These are phyloP conservation scores for Globisporangium mamillatum DNA, from an alignment of 352 stramenopile species.

Conservation along the genomic window DNA sequence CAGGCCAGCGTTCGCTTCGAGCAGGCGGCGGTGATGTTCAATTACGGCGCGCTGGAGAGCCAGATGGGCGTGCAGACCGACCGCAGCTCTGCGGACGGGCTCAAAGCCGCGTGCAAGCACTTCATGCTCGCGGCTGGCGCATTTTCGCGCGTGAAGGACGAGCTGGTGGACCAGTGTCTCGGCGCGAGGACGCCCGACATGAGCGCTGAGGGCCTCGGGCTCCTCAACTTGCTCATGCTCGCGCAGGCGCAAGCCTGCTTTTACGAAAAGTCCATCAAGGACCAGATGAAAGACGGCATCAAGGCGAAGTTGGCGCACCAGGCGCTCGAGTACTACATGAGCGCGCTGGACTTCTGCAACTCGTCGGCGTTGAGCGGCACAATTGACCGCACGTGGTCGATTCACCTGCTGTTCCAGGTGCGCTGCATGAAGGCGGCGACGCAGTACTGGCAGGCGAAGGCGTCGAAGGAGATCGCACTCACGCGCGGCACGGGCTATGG, in stretches of 20 bases:
- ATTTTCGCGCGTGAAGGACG: slow-evolving; percentile 62
- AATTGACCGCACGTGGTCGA: slow-evolving; percentile 65
- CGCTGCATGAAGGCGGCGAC: slow-evolving; percentile 67
- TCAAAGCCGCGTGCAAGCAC: slow-evolving; percentile 80
- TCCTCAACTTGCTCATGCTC: slow-evolving; percentile 75
- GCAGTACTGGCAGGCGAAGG: slow-evolving; percentile 77
- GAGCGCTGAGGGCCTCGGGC: slow-evolving; percentile 59
- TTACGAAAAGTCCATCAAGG: slow-evolving; percentile 90
- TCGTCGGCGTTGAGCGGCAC: slow-evolving; percentile 39
- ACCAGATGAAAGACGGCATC: slow-evolving; percentile 80
- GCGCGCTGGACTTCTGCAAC: slow-evolving; percentile 55
- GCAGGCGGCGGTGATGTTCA: slow-evolving; percentile 84
- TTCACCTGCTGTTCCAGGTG: slow-evolving; percentile 71
- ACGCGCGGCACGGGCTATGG: slow-evolving; percentile 60
- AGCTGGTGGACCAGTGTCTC: slow-evolving; percentile 39
- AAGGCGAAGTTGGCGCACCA: slow-evolving; percentile 84
- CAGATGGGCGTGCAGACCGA: slow-evolving; percentile 81
- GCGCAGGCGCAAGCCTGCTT: slow-evolving; percentile 88
- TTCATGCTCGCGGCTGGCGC: slow-evolving; percentile 85
- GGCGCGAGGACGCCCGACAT: slow-evolving; percentile 53
- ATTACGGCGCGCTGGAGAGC: slow-evolving; percentile 78
- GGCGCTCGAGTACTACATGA: slow-evolving; percentile 61
- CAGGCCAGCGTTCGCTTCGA: slow-evolving; percentile 72
- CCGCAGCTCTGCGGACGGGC: slow-evolving; percentile 61
- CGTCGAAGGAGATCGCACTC: slow-evolving; percentile 55